Conservation (phyloP, 352 stramenopile genomes). For the Pythium pyrilobum region DNA sequence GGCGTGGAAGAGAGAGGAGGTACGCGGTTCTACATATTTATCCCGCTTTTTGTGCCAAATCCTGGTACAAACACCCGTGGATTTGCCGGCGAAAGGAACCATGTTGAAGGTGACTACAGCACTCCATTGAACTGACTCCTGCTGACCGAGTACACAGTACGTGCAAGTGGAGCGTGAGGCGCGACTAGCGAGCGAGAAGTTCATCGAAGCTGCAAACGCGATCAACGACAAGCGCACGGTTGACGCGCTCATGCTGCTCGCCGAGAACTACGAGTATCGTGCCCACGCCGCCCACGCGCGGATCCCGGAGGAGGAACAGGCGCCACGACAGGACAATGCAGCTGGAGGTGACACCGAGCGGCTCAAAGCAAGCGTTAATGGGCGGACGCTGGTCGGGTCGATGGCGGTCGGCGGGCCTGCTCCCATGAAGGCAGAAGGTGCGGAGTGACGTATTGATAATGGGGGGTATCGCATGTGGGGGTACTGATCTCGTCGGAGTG, state of each 20-base stretch:
- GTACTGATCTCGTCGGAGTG: neutral
- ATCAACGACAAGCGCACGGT: constrained; percentile 64
- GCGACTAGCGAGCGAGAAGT: constrained; percentile 62
- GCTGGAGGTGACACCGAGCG: neutral
- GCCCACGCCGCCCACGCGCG: constrained; percentile 49
- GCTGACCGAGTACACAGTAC: constrained; percentile 30
- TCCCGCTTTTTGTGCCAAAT: neutral
- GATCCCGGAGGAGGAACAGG: constrained; percentile 11
- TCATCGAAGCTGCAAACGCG: constrained; percentile 49
- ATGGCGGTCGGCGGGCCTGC: constrained; percentile 8
- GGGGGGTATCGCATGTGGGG: neutral
- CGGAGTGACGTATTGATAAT: neutral
- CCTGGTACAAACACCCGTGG: neutral
- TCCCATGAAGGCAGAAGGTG: constrained; percentile 17
- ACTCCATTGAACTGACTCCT: neutral
- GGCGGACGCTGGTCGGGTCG: neutral
- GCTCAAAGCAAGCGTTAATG: neutral
- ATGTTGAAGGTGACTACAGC: constrained; percentile 1
- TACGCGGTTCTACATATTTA: constrained; percentile 16
- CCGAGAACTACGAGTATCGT: constrained; percentile 77
- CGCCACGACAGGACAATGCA: too few relatives aligned
- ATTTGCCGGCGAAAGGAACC: neutral
- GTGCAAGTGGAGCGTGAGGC: constrained; percentile 56
- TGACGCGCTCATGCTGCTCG: constrained; percentile 60
- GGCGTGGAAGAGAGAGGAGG: constrained; percentile 48